Base-by-base conservation (phyloP, 1,284 basidiomycete species). In the Stereum hirsutum region DNA sequence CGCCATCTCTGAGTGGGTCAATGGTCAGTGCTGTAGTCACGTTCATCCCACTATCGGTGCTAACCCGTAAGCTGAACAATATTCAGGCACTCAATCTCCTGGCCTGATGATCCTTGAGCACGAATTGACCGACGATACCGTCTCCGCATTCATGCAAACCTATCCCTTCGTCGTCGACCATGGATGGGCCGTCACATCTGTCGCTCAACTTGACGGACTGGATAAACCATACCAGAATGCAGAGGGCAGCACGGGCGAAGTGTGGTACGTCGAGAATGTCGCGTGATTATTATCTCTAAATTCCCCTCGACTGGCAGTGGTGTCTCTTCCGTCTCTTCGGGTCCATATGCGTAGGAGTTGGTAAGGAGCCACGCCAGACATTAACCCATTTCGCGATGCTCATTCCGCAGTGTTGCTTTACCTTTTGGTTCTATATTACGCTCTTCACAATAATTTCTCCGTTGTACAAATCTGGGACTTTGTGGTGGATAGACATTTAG, bases 71-170 rank as follows among this genome's bases (percentile, higher is more conserved):
- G 14, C 23, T 12, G n/a, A 5, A 6, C 5, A 10, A 7, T 14
- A 15, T n/a, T 2, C 36, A 48, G 44, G 79, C 32, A 65, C 81
- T 39, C 86, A 89, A 58, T 61, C 59, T 7, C 80, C 82, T 7
- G 90, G 90, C 27, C 71, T 92, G 17, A 71, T 92, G 52, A 70
- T 89, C 46, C 72, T 94, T 49, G 85, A 93, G 62, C 91, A 95
- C 62, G 91, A 93, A 60, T 63, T 84, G 14, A 73, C 68, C 17
- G 63, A 73, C 32, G 56, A 66, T 44, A 69, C 83, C 20, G 77
- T 90, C 26, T 55, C 69, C 35, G 74, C 75, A 5, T 93, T 91
- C 64, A 81, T 84, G 55, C 62, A 68, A 38, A 70, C 75, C 10
- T 92, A 74, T 59, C 79, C 83, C 2, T 48, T 75, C 34, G 78